Percentiles rank a stretch among this genome's conserved stretches.
These are phyloP conservation scores for Verticillium zaregamsianum DNA, from an alignment of 2,329 filamentous ascomycete genomes.

Conservation along the genomic window DNA sequence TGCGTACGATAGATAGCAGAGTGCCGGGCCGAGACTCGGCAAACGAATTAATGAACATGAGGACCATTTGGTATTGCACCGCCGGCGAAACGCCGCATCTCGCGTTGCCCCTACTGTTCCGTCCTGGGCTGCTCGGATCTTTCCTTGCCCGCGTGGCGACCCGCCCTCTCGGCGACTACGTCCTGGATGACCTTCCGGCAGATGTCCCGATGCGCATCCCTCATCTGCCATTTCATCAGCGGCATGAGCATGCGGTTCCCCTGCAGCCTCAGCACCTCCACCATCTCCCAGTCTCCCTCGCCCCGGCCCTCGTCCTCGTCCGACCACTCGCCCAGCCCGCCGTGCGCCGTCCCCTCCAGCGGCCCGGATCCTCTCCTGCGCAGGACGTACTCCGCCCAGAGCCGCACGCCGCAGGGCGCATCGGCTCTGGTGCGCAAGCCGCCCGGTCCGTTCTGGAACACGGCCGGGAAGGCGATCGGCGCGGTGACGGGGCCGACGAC, in stretches of 20 bases:
- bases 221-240: slow-evolving; percentile 24
- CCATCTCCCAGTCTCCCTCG: slow-evolving; percentile 25
- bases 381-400: slow-evolving; percentile 33
- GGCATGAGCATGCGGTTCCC: slow-evolving; percentile 30
- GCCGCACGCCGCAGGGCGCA: slow-evolving; percentile 36
- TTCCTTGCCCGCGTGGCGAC: no score
- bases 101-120: no score
- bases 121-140: no score
- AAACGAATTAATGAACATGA: no score
- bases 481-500: slow-evolving; percentile 35
- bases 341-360: background rate
- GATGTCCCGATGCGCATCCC: slow-evolving; percentile 23
- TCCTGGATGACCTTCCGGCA: slow-evolving; percentile 25
- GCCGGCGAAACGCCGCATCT: no score
- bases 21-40: no score
- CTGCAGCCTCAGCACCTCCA: slow-evolving; percentile 26
- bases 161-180: slow-evolving; percentile 5
- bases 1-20: no score
- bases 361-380: slow-evolving; percentile 5
- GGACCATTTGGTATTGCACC: no score
- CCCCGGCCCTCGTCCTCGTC: slow-evolving; percentile 5
- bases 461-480: slow-evolving; percentile 35
- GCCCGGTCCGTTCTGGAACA: slow-evolving; percentile 36
- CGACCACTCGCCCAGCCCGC: slow-evolving; percentile 8
- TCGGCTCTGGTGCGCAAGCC: slow-evolving; percentile 39